phyloP scores from a whole-genome alignment of 495 filamentous ascomycete species.

The Letharia columbiana region DNA sequence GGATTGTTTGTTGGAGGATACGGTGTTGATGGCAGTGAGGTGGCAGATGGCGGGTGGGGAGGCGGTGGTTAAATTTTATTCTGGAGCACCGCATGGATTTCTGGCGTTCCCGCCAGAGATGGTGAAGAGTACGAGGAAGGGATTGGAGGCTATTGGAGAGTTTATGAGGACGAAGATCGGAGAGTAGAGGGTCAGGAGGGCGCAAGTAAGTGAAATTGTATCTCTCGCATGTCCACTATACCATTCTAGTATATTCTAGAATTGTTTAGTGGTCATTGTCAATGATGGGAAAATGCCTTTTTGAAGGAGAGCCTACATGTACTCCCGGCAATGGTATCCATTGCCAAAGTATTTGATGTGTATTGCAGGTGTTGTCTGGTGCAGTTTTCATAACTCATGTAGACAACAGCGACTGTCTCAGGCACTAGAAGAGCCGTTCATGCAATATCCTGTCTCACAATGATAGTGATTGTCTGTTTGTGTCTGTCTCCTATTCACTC shows the following conservation, averaged over 20 bases:
- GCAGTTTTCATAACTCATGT: neutral
- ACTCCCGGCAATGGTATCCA: neutral
- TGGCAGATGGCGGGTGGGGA: constrained; percentile 45
- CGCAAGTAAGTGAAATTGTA: neutral
- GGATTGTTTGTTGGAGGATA: constrained; percentile 49
- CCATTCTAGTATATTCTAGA: neutral
- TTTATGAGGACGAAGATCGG: neutral
- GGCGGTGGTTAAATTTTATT: constrained; percentile 41
- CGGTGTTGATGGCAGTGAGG: constrained; percentile 43
- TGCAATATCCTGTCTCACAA: neutral
- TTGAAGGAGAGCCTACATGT: neutral
- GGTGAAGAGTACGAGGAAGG: neutral
- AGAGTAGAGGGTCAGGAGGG: neutral
- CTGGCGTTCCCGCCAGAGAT: constrained; percentile 28
- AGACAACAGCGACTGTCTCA: neutral
- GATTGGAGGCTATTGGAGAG: neutral
- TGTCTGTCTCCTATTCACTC: neutral
- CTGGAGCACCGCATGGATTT: constrained; percentile 45
- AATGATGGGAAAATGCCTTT: neutral
- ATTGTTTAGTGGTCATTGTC: neutral
- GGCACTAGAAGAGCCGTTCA: neutral
- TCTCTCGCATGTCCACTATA: neutral
- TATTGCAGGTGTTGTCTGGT: neutral
- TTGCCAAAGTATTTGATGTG: neutral
- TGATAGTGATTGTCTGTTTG: neutral